Conservation (phyloP, 2,329 filamentous ascomycete species). For the Amesomyces nigricolor region DNA sequence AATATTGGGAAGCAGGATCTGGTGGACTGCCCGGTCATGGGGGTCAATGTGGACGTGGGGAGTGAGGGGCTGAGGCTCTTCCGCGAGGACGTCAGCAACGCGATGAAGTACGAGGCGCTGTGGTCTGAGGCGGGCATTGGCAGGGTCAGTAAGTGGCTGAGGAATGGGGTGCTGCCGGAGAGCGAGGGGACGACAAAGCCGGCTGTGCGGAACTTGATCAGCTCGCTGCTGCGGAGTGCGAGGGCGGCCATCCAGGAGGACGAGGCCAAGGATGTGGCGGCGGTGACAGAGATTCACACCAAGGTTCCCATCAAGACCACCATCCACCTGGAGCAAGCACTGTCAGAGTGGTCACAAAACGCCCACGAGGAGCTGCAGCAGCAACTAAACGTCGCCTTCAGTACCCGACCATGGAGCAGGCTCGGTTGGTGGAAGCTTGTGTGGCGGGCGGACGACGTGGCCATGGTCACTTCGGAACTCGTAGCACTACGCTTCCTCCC, state of each 20-base stretch:
- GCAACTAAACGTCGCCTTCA: constrained; percentile 72
- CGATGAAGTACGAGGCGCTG: constrained; percentile 63
- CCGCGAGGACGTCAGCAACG: constrained; percentile 63
- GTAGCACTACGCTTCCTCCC: constrained; percentile 71
- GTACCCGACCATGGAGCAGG: constrained; percentile 69
- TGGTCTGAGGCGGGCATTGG: constrained; percentile 71
- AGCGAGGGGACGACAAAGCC: constrained; percentile 51
- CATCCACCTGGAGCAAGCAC: constrained; percentile 48
- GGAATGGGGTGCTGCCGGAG: constrained; percentile 36
- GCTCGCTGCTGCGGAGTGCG: constrained; percentile 57
- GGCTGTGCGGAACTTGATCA: constrained; percentile 60
- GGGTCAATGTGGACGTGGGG: constrained; percentile 60
- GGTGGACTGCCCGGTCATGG: constrained; percentile 44
- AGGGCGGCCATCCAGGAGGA: constrained; percentile 46
- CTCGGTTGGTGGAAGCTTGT: constrained; percentile 93
- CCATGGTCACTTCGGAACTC: constrained; percentile 74
- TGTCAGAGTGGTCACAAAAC: constrained; percentile 68
- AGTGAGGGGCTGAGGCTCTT: constrained; percentile 60
- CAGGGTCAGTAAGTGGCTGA: constrained; percentile 61
- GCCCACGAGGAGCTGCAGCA: constrained; percentile 80
- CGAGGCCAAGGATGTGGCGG: constrained; percentile 37
- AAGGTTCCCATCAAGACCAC: constrained; percentile 36
- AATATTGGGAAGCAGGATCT: constrained; percentile 31
- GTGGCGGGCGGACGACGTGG: constrained; percentile 89
- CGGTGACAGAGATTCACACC: constrained; percentile 30